These are phyloP conservation scores for Aquilaria sinensis DNA, from an alignment of 345 rosid genomes.

Conservation along the genomic window DNA sequence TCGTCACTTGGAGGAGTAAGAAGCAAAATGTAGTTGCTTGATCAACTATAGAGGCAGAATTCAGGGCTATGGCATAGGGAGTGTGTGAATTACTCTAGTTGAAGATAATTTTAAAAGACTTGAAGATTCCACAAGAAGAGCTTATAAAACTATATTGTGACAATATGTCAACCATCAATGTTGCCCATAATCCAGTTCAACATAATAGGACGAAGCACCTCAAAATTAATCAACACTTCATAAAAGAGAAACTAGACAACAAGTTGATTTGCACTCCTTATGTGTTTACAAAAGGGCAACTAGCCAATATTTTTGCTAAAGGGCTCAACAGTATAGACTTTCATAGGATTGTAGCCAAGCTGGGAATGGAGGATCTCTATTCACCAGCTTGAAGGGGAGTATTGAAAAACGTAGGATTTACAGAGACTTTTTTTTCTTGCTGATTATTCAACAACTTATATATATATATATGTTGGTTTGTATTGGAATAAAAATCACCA, in stretches of 20 bases:
- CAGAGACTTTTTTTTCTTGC: too few species aligned
- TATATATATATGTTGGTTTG: too few species aligned
- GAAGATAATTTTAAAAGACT: too few species aligned
- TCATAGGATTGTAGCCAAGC: background rate
- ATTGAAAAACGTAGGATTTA: background rate
- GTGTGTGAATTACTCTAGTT: too few species aligned
- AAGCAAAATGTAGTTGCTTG: too few species aligned
- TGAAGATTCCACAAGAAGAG: too few species aligned
- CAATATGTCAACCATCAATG: background rate
- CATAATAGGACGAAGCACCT: too few species aligned
- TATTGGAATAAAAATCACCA: too few species aligned
- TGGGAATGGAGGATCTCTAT: background rate
- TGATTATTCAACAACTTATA: too few species aligned
- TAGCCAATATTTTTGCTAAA: background rate
- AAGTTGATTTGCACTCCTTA: background rate
- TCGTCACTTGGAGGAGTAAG: background rate
- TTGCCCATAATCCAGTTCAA: background rate
- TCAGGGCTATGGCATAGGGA: too few species aligned
- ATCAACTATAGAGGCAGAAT: too few species aligned
- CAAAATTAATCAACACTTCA: too few species aligned
- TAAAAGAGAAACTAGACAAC: background rate
- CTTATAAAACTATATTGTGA: background rate
- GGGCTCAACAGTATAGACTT: background rate
- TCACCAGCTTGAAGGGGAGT: slow-evolving; percentile 7
- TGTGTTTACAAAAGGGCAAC: background rate